Evolutionary conservation across 2,329 filamentous ascomycete species (phyloP).

Genomic region (Aspergillus ruber): DNA sequence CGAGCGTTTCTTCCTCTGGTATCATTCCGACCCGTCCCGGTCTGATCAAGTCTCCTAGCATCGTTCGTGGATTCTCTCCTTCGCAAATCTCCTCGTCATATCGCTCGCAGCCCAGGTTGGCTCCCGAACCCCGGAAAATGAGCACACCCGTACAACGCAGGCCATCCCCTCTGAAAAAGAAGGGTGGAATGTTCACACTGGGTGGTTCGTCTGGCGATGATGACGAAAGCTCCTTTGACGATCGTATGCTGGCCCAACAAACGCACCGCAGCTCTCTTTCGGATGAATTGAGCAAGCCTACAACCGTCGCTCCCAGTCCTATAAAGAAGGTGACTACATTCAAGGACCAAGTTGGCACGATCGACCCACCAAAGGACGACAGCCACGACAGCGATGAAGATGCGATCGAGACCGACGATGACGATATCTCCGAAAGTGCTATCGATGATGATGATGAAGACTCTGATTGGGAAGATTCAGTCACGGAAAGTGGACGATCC

Average conservation of each 20-base stretch:
- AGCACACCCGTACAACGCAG: conserved; percentile 58
- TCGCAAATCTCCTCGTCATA: conserved; percentile 65
- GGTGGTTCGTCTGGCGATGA: conserved; percentile 85
- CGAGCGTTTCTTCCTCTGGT: conserved; percentile 53
- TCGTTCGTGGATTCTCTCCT: conserved; percentile 82
- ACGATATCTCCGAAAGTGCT: conserved; percentile 73
- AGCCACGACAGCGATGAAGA: conserved; percentile 48
- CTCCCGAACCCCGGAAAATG: conserved; percentile 43
- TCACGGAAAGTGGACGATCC: conserved; percentile 74
- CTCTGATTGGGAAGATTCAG: conserved; percentile 58
- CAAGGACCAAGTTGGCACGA: conserved; percentile 66
- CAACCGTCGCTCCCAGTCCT: conserved; percentile 24
- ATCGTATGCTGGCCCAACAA: conserved; percentile 49
- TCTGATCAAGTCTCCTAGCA: conserved; percentile 55
- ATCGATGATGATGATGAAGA: conserved; percentile 67
- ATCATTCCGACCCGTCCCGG: conserved; percentile 39
- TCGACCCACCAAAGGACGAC: conserved; percentile 41
- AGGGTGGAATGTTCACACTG: conserved; percentile 61
- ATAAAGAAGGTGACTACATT: conserved; percentile 76
- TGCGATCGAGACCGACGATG: conserved; percentile 52
- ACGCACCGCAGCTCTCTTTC: conserved; percentile 50
- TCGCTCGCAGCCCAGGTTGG: conserved; percentile 54
- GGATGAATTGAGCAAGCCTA: conserved; percentile 46
- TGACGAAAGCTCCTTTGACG: conserved; percentile 67
- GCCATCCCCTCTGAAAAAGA: conserved; percentile 53